A percentile compares a stretch with the other conserved stretches of the same genome.
These are phyloP conservation scores for Stemphylium beticola DNA, from an alignment of 2,329 filamentous ascomycete genomes.

Conservation along the genomic window DNA sequence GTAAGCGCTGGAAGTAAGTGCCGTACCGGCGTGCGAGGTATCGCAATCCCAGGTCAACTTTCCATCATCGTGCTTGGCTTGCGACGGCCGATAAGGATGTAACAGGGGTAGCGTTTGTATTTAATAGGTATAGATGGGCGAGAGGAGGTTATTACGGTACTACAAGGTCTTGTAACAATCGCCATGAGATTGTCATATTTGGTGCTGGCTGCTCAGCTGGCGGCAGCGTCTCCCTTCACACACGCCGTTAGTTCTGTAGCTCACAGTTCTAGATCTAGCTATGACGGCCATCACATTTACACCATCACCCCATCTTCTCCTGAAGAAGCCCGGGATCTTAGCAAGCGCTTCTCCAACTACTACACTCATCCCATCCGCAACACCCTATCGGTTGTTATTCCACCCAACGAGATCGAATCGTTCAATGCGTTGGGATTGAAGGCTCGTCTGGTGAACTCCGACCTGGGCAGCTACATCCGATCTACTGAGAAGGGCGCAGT, in stretches of 20 bases:
- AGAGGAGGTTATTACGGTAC: neutral
- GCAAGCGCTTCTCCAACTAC: slow-evolving; percentile 22
- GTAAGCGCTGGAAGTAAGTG: neutral
- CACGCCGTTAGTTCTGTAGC: neutral
- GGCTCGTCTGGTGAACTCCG: slow-evolving; percentile 51
- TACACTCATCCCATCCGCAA: slow-evolving; percentile 30
- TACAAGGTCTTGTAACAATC: neutral
- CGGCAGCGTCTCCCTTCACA: slow-evolving; percentile 18
- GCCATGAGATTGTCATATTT: slow-evolving; percentile 20
- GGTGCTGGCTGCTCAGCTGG: slow-evolving; percentile 17
- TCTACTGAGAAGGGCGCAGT: slow-evolving; percentile 17
- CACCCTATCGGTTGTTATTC: slow-evolving; percentile 45
- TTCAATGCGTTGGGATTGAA: slow-evolving; percentile 49
- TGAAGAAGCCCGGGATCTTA: slow-evolving; percentile 22
- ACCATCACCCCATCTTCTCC: slow-evolving; percentile 22
- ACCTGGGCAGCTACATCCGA: slow-evolving; percentile 53
- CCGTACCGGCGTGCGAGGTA: neutral
- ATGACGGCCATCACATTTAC: slow-evolving; percentile 30
- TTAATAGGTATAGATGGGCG: neutral
- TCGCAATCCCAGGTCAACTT: neutral
- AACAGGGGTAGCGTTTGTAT: neutral
- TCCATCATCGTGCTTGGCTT: slow-evolving; percentile 9
- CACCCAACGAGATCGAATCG: slow-evolving; percentile 46
- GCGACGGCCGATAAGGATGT: neutral
- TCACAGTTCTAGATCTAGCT: slow-evolving; percentile 12